Base-by-base conservation (phyloP, 2,329 filamentous ascomycete species). In the Ceratocystis colombiana region DNA sequence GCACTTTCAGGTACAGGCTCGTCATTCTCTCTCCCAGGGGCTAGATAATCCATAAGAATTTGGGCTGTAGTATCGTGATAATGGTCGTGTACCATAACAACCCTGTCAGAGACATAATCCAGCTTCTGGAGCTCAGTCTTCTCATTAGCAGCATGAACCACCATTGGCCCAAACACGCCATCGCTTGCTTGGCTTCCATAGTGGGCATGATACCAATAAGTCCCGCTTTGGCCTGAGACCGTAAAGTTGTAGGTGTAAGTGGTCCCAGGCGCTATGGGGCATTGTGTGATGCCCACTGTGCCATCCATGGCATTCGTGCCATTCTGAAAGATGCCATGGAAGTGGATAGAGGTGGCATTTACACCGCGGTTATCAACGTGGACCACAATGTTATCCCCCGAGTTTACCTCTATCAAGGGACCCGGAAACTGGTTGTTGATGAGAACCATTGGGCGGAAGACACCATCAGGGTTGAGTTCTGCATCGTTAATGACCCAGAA, bases 291-390 rank as follows among this genome's bases (percentile, higher is more conserved):
- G 45, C 83, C 86, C 0, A 84, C 78, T 1, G 87, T 82, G 0
- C 88, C 89, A 71, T 93, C 88, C 67, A 90, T 89, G 66, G 80
- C 80, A 67, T 84, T 89, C 0, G 87, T 88, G 10, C 87, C 87
- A 70, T 89, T 89, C 72, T 90, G 88, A 72, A 84, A 90, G 69
- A 93, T 79, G 17, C 89, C 89, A 70, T 93, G 89, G 73, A 88
- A 92, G 72, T 93, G 89, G 4, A 92, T 78, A 46, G 80, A 82
- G 7, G 86, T 87, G 12, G 80, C 82, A 70, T 90, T 88, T 12
- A 78, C 77, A 0, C 88, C 82, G 25, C 81, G 79, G 70, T 93
- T 93, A 70, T 83, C 76, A 63, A 90, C 79, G 41, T 88, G 83
- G 55, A 91, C 83, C 2, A 89, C 74, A 7, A 94, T 74, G 0